Evolutionary conservation across 495 filamentous ascomycete species (phyloP).

Genomic region (Penicillium simplicissimum): DNA sequence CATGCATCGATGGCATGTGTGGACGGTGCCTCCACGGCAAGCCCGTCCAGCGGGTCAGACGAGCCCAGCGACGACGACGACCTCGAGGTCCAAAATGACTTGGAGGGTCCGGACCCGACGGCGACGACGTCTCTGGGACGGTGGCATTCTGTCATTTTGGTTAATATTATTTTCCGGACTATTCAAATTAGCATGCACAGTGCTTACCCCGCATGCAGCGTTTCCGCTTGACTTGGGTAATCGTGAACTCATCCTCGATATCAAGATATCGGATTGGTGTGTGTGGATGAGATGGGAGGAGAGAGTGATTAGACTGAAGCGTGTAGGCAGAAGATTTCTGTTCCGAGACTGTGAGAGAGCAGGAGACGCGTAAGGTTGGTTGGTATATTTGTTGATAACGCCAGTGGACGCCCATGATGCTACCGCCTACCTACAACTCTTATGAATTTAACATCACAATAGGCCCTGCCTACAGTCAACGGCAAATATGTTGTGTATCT

Average conservation of each 20-base stretch:
- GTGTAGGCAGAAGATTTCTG: not conserved
- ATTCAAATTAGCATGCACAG: not conserved
- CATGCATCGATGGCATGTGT: not conserved
- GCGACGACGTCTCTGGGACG: not conserved
- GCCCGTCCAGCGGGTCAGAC: too few species aligned
- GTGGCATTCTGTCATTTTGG: not conserved
- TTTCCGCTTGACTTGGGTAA: not conserved
- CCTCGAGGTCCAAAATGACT: too few species aligned
- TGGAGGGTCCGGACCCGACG: not conserved
- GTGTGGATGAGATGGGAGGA: not conserved
- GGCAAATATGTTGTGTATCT: too few species aligned
- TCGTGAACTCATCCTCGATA: not conserved
- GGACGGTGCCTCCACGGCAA: not conserved
- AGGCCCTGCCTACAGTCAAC: too few species aligned
- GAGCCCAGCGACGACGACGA: not conserved
- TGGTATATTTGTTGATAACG: not conserved
- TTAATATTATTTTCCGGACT: not conserved
- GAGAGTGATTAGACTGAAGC: not conserved
- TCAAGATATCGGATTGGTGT: not conserved
- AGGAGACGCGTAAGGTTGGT: not conserved
- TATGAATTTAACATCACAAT: too few species aligned
- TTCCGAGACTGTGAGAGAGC: not conserved
- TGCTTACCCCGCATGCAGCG: not conserved
- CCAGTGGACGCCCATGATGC: not conserved
- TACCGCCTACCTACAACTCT: too few species aligned